A percentile compares a stretch with the other conserved stretches of the same genome.
These are phyloP conservation scores for Dendrothele bispora DNA, from an alignment of 768 basidiomycete species.

Conservation along the genomic window DNA sequence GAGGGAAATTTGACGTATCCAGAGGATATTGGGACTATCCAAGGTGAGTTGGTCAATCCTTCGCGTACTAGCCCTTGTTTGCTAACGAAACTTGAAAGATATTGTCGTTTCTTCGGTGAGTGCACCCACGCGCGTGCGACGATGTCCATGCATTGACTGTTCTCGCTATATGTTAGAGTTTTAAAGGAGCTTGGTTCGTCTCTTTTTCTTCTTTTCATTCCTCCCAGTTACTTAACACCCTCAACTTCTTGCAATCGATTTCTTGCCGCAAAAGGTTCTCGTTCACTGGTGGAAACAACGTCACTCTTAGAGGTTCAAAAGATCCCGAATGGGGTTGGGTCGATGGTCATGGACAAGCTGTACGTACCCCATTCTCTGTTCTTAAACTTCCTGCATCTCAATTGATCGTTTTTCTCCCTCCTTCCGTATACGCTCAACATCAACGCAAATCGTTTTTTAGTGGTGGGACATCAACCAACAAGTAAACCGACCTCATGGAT, in stretches of 20 bases:
- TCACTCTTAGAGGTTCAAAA: slow-evolving; percentile 54
- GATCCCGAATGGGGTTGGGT: slow-evolving; percentile 68
- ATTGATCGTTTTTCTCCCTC: not conserved
- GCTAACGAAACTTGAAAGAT: slow-evolving; percentile 19
- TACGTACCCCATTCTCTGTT: slow-evolving; percentile 16
- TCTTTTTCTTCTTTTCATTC: not conserved
- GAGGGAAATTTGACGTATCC: slow-evolving; percentile 62
- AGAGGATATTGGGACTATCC: slow-evolving; percentile 47
- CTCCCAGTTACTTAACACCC: not conserved
- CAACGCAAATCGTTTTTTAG: slow-evolving; percentile 21
- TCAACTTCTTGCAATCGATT: not conserved
- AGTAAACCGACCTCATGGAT: slow-evolving; percentile 54
- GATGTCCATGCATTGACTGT: not conserved
- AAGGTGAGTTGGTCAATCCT: slow-evolving; percentile 32
- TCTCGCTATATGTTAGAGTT: slow-evolving; percentile 27
- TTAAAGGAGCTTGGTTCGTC: slow-evolving; percentile 44
- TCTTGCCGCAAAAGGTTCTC: slow-evolving; percentile 53
- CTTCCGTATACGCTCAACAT: not conserved
- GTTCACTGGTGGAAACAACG: slow-evolving; percentile 55
- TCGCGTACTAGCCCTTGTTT: not conserved
- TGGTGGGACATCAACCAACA: slow-evolving; percentile 61
- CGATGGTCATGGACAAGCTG: slow-evolving; percentile 57
- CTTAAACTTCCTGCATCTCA: not conserved
- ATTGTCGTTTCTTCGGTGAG: slow-evolving; percentile 46
- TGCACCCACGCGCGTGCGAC: not conserved